These are phyloP conservation scores for Kwoniella sp. DNA, from an alignment of 768 basidiomycete genomes.

Conservation along the genomic window DNA sequence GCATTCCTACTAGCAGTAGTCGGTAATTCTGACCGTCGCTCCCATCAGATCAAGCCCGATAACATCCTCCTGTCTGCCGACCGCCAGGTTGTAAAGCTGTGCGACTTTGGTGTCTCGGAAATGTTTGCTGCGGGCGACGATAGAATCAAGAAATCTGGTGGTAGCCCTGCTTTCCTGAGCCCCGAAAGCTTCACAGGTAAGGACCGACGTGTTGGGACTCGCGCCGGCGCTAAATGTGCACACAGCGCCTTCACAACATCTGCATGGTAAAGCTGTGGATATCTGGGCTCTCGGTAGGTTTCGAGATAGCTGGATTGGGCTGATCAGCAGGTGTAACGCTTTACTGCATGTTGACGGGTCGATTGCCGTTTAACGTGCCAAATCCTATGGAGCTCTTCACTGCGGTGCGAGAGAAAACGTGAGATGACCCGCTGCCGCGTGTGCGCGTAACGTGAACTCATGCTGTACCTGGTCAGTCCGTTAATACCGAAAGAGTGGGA, in stretches of 20 bases:
- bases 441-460: neutral
- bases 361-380: slow-evolving; percentile 44
- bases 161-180: slow-evolving; percentile 51
- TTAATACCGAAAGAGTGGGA: slow-evolving; percentile 43
- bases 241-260: slow-evolving; percentile 32
- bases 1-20: neutral
- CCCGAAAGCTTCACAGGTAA: slow-evolving; percentile 44
- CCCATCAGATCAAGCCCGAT: slow-evolving; percentile 51
- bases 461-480: slow-evolving; percentile 20
- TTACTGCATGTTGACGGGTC: slow-evolving; percentile 49
- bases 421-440: slow-evolving; percentile 4
- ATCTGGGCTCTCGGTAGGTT: slow-evolving; percentile 47
- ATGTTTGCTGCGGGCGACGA: slow-evolving; percentile 49
- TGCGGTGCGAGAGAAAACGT: slow-evolving; percentile 43
- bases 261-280: slow-evolving; percentile 47
- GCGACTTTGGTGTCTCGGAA: slow-evolving; percentile 51
- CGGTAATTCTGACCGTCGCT: neutral
- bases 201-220: slow-evolving; percentile 1
- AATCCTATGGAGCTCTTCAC: slow-evolving; percentile 48
- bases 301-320: neutral
- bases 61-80: slow-evolving; percentile 48
- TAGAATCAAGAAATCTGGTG: slow-evolving; percentile 46
- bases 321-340: slow-evolving; percentile 45
- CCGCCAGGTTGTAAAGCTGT: slow-evolving; percentile 45
- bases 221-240: neutral